These are phyloP conservation scores for Didymella pinodella DNA, from an alignment of 2,329 filamentous ascomycete genomes.

Conservation along the genomic window DNA sequence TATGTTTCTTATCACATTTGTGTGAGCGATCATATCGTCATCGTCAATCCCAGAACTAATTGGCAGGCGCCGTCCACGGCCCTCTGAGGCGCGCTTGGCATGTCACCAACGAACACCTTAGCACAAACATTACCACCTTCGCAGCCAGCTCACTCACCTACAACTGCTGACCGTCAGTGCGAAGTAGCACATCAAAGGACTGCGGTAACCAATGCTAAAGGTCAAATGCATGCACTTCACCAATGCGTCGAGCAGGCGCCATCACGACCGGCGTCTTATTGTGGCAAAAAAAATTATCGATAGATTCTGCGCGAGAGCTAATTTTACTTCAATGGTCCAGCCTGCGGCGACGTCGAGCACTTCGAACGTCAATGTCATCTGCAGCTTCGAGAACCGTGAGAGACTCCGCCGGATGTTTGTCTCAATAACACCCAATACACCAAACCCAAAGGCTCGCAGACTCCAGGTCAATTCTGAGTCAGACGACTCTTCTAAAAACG, in stretches of 20 bases:
- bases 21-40: not conserved
- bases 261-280: not conserved
- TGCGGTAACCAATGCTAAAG: not conserved
- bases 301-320: slow-evolving; percentile 4
- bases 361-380: slow-evolving; percentile 26
- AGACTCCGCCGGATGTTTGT: slow-evolving; percentile 3
- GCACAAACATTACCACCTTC: not conserved
- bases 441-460: not conserved
- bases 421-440: not conserved
- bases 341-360: slow-evolving; percentile 26
- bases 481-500: not conserved
- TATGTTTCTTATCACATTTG: not conserved
- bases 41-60: not conserved
- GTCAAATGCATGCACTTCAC: not conserved
- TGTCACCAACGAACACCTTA: not conserved
- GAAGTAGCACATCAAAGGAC: not conserved
- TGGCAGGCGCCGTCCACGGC: not conserved
- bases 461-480: not conserved
- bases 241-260: not conserved
- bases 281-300: not conserved
- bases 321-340: not conserved
- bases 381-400: not conserved
- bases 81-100: not conserved
- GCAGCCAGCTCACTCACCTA: not conserved
- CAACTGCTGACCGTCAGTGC: not conserved